Conservation (phyloP, 352 stramenopile genomes). For the Ophiocytium majus region DNA sequence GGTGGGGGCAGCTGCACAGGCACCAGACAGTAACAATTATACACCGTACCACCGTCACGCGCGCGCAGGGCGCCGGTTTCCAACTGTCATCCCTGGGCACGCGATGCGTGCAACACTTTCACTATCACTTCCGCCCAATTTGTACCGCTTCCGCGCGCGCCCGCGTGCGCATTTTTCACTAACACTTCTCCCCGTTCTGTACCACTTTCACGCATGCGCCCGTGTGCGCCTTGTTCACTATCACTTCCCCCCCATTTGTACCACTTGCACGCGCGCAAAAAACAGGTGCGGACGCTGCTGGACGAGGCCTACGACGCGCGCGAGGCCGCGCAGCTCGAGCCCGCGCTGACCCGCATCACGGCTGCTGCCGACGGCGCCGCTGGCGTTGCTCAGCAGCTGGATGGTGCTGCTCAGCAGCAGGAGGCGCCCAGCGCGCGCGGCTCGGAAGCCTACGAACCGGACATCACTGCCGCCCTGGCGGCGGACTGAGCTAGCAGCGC, state of each 20-base stretch:
- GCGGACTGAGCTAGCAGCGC: no score
- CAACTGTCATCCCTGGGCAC: neutral
- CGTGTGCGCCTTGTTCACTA: neutral
- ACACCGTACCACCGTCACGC: no score
- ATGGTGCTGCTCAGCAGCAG: no score
- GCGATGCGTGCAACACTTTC: neutral
- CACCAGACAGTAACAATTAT: no score
- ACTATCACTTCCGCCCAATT: neutral
- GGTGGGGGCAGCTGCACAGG: no score
- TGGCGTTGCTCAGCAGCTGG: neutral
- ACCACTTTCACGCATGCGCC: neutral
- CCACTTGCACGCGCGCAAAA: neutral
- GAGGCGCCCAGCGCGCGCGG: neutral
- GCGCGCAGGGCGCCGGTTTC: no score
- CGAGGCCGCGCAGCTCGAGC: neutral
- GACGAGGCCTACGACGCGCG: neutral
- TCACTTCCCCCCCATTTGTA: neutral
- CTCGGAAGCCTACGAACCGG: neutral
- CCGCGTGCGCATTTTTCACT: neutral
- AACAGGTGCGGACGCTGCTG: neutral
- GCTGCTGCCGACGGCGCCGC: neutral
- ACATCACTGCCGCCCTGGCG: neutral
- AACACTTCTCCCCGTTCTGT: neutral
- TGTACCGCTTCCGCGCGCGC: neutral
- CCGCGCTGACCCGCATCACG: neutral